A percentile compares a stretch with the other conserved stretches of the same genome.
These are phyloP conservation scores for Mucuna pruriens DNA, from an alignment of 306 rosid species.

Conservation along the genomic window DNA sequence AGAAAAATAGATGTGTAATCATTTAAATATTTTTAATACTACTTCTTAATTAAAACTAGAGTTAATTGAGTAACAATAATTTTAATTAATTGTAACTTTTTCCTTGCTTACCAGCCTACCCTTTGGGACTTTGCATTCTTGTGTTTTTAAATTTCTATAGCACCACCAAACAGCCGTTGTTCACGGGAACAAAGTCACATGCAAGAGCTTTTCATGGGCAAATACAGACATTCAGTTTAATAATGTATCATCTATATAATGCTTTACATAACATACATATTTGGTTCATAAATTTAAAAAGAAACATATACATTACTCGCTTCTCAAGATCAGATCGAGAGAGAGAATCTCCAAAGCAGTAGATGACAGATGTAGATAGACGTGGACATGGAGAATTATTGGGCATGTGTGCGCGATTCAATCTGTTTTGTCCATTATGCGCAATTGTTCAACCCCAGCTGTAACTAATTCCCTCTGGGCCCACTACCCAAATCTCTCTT, in stretches of 20 bases:
- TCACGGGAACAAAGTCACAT: constrained; percentile 38
- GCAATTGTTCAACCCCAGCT: constrained; percentile 63
- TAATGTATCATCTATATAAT: constrained; percentile 1
- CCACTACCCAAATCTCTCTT: constrained; percentile 34
- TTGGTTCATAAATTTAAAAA: constrained; percentile 27
- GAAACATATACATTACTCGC: constrained; percentile 36
- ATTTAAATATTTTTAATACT: neutral
- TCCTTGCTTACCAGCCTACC: neutral
- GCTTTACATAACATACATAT: constrained; percentile 26
- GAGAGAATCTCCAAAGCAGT: constrained; percentile 38
- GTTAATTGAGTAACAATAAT: neutral
- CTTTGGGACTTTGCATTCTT: neutral
- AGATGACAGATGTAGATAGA: constrained; percentile 35
- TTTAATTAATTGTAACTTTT: neutral
- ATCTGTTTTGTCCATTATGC: constrained; percentile 64
- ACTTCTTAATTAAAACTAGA: neutral
- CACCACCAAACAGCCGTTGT: constrained; percentile 33
- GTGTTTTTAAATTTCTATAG: neutral
- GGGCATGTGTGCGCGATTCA: constrained; percentile 50
- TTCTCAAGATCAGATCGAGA: constrained; percentile 67
- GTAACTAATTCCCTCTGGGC: constrained; percentile 44
- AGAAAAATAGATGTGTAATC: neutral
- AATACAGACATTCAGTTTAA: constrained; percentile 50
- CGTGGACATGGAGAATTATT: constrained; percentile 48
- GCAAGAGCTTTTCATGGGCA: constrained; percentile 33